A percentile compares a stretch with the other conserved stretches of the same genome.
Conservation (phyloP, 2,329 filamentous ascomycete species). For the Cordyceps militaris region DNA sequence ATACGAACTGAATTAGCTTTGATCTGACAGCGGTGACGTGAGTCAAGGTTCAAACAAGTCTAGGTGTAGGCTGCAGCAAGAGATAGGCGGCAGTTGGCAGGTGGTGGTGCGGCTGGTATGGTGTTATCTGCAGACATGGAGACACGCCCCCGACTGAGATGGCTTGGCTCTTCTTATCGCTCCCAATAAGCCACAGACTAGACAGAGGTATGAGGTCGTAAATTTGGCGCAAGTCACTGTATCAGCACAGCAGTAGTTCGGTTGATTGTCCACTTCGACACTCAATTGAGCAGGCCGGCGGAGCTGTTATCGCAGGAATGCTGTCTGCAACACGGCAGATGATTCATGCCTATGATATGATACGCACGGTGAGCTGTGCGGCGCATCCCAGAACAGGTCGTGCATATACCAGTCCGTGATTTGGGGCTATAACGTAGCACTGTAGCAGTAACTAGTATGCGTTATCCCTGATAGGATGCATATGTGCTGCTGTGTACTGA, state of each 20-base stretch:
- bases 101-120: neutral
- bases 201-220: neutral
- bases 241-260: neutral
- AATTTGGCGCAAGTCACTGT: neutral
- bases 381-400: neutral
- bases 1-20: neutral
- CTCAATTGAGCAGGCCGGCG: neutral
- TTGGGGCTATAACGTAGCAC: neutral
- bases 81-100: neutral
- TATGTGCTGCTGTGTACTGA: neutral
- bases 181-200: constrained; percentile 2
- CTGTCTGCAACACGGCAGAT: neutral
- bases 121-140: constrained; percentile 4
- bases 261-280: neutral
- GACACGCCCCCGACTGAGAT: neutral
- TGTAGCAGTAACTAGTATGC: neutral
- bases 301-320: neutral
- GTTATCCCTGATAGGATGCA: neutral
- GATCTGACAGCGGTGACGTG: constrained; percentile 1
- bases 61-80: neutral
- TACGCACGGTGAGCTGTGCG: neutral
- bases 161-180: constrained; percentile 6
- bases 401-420: neutral
- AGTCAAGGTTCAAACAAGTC: neutral
- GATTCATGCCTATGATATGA: neutral